Conservation (phyloP, 768 basidiomycete species). For the Suillus subalutaceus region DNA sequence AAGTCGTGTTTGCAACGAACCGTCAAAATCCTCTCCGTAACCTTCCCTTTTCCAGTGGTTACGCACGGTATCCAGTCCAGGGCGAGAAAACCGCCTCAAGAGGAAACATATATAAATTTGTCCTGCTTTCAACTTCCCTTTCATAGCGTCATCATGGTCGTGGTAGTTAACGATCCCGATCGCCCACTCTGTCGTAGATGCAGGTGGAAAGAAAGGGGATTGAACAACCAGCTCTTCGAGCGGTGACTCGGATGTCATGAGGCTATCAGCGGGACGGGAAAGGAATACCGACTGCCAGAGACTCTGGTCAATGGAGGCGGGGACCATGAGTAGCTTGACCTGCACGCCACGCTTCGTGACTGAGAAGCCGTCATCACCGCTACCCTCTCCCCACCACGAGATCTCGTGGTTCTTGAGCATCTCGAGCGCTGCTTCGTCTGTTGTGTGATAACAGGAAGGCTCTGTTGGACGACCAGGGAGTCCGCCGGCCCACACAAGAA, state of each 20-base stretch:
- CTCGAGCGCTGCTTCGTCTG: background rate
- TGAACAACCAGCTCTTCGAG: conserved; percentile 1
- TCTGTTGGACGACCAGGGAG: background rate
- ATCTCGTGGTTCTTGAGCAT: conserved; percentile 5
- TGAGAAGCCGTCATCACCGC: conserved; percentile 8
- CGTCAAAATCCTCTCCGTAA: background rate
- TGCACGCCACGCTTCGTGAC: conserved; percentile 13
- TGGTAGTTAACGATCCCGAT: conserved; percentile 11
- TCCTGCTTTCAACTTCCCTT: background rate
- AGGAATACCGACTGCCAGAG: conserved; percentile 9
- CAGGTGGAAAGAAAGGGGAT: conserved; percentile 3
- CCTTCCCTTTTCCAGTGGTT: conserved; percentile 4
- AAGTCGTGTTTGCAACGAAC: background rate
- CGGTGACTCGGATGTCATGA: background rate
- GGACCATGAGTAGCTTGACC: conserved; percentile 7
- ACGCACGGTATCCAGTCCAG: background rate
- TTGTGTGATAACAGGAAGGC: conserved; percentile 1
- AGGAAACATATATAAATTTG: conserved; percentile 9
- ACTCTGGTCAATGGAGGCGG: background rate
- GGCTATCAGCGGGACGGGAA: background rate
- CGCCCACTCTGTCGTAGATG: conserved; percentile 9
- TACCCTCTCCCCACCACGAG: conserved; percentile 6
- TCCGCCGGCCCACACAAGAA: conserved; percentile 12
- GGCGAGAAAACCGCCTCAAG: conserved; percentile 1
- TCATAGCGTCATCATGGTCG: conserved; percentile 1